A percentile compares a stretch with the other conserved stretches of the same genome.
Evolutionary conservation across 2,329 filamentous ascomycete species (phyloP).

Genomic region (Dothideomycetes sp.): DNA sequence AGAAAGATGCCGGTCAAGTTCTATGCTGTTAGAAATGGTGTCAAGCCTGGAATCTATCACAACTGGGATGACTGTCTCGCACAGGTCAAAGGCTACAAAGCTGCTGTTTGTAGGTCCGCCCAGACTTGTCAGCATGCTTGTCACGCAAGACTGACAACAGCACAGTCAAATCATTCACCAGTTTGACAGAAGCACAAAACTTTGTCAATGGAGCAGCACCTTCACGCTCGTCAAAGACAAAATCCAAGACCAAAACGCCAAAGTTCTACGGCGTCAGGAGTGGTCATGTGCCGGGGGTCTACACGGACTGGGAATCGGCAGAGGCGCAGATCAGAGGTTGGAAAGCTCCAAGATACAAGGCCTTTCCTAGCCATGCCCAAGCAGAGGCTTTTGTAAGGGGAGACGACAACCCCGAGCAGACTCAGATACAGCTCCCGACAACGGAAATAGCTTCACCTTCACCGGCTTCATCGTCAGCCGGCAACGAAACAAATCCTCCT

Average conservation of each 20-base stretch:
- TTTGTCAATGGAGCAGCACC: slow-evolving; percentile 51
- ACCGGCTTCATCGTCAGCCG: slow-evolving; percentile 4
- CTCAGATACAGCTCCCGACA: background rate
- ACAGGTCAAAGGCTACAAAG: slow-evolving; percentile 50
- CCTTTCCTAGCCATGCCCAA: slow-evolving; percentile 45
- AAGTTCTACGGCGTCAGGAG: slow-evolving; percentile 51
- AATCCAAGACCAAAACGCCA: slow-evolving; percentile 17
- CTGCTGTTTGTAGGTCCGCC: slow-evolving; percentile 25
- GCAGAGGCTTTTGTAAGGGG: slow-evolving; percentile 64
- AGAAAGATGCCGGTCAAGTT: slow-evolving; percentile 37
- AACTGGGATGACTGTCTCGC: slow-evolving; percentile 51
- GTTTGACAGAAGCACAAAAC: slow-evolving; percentile 62
- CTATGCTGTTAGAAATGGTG: slow-evolving; percentile 53
- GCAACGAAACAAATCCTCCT: slow-evolving; percentile 11
- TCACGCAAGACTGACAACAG: slow-evolving; percentile 1
- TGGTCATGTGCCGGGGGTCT: slow-evolving; percentile 49
- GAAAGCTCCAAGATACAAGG: slow-evolving; percentile 49
- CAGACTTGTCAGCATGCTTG: no score
- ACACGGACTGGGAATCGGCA: slow-evolving; percentile 58
- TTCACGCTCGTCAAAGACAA: slow-evolving; percentile 21
- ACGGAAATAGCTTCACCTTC: background rate
- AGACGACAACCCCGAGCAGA: slow-evolving; percentile 15
- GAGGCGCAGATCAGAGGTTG: slow-evolving; percentile 63
- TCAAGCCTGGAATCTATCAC: slow-evolving; percentile 51
- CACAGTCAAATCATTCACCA: slow-evolving; percentile 69